phyloP scores from a whole-genome alignment of 1,284 basidiomycete species.

The Trichosporon ovoides region DNA sequence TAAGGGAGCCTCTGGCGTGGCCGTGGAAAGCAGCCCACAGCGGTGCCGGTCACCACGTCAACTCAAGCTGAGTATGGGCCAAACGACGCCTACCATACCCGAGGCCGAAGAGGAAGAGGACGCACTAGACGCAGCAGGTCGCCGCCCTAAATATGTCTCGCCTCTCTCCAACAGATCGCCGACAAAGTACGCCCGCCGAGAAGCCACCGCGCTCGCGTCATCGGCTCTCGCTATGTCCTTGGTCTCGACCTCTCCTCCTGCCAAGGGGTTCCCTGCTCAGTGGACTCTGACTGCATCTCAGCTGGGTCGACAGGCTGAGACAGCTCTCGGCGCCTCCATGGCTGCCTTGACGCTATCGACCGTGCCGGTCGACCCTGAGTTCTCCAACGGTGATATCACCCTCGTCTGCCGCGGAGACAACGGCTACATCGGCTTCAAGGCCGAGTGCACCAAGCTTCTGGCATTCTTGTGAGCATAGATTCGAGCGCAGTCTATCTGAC shows the following conservation, averaged over 20 bases:
- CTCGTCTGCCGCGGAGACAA: background rate
- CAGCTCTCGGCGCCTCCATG: background rate
- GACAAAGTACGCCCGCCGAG: background rate
- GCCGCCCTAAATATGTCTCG: background rate
- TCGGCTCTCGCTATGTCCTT: background rate
- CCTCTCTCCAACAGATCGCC: background rate
- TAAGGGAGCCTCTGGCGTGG: background rate
- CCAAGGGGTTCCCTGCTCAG: background rate
- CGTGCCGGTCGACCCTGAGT: background rate
- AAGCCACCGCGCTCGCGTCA: background rate
- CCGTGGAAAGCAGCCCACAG: background rate
- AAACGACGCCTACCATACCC: background rate
- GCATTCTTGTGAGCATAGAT: background rate
- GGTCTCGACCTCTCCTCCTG: background rate
- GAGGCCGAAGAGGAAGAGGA: background rate
- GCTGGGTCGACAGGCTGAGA: background rate
- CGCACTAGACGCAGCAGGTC: background rate
- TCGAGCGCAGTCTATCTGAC: background rate
- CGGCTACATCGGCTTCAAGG: background rate
- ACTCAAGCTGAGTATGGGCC: background rate
- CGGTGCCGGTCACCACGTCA: background rate
- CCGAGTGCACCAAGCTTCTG: background rate
- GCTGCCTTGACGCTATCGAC: background rate
- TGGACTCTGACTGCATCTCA: background rate
- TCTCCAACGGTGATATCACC: background rate